phyloP scores from a whole-genome alignment of 257 asterid genomes.

The Solanum sitiens region DNA sequence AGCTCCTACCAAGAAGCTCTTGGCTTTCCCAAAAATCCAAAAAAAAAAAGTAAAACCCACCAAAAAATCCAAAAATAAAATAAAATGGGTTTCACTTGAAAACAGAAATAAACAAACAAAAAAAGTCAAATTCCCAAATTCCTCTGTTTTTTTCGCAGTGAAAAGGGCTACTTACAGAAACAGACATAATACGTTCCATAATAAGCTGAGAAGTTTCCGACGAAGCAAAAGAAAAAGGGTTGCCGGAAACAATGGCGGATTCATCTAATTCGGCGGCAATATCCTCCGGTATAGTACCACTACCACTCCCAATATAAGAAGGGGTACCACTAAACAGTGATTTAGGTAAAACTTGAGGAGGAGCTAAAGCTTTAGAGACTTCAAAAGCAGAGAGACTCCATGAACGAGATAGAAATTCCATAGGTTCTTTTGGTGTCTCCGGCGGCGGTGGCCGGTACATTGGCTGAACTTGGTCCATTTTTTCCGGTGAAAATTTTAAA shows the following conservation, averaged over 20 bases:
- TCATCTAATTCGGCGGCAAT: conserved; percentile 47
- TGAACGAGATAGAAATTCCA: conserved; percentile 93
- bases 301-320: conserved; percentile 2
- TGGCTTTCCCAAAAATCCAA: conserved; percentile 19
- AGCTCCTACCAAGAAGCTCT: conserved; percentile 30
- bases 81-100: not conserved
- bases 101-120: not conserved
- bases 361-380: conserved; percentile 61
- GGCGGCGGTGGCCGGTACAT: conserved; percentile 74
- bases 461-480: conserved; percentile 57
- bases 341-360: conserved; percentile 21
- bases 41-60: not conserved
- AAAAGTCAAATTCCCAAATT: not conserved
- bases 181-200: conserved; percentile 96
- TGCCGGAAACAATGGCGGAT: conserved; percentile 44
- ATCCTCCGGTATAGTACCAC: conserved; percentile 51
- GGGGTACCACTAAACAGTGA: not conserved
- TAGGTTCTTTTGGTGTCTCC: conserved; percentile 84
- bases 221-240: conserved; percentile 81
- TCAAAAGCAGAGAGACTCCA: conserved; percentile 88
- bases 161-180: conserved; percentile 55
- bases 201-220: conserved; percentile 84
- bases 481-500: not conserved
- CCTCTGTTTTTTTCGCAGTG: not conserved
- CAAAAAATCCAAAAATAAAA: not conserved